A percentile compares a stretch with the other conserved stretches of the same genome.
Evolutionary conservation across 2,329 filamentous ascomycete genomes (phyloP).

Genomic region (Trichoderma pleuroti): DNA sequence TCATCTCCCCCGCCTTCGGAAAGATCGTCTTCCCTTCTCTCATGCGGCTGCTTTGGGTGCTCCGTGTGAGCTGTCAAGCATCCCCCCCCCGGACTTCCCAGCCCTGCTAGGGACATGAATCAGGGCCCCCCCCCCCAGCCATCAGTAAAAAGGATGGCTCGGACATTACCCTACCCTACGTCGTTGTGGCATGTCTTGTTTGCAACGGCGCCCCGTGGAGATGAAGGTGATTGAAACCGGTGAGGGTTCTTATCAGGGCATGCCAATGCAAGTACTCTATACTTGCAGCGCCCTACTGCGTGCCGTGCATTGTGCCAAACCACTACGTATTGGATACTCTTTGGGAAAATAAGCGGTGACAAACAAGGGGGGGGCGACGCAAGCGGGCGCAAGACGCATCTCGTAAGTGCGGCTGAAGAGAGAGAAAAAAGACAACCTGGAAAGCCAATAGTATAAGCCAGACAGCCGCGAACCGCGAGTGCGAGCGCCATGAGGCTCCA

Average conservation of each 20-base stretch:
- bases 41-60: neutral
- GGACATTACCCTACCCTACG: conserved; percentile 14
- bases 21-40: neutral
- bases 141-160: neutral
- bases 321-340: neutral
- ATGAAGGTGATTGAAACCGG: conserved; percentile 8
- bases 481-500: neutral
- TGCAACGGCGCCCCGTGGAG: neutral
- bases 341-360: conserved; percentile 6
- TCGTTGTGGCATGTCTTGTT: neutral
- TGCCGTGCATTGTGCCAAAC: neutral
- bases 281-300: neutral
- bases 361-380: neutral
- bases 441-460: conserved; percentile 1
- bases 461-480: neutral
- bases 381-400: conserved; percentile 12
- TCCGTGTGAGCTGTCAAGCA: conserved; percentile 15
- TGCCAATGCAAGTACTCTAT: neutral
- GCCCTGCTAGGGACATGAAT: conserved; percentile 15
- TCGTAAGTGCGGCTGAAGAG: conserved; percentile 11
- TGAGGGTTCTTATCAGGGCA: neutral
- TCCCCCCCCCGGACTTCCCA: neutral
- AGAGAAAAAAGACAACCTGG: neutral
- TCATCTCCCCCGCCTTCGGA: conserved; percentile 7
- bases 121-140: too few relatives aligned